Conservation (phyloP, 257 asterid species). For the Solanum habrochaites region DNA sequence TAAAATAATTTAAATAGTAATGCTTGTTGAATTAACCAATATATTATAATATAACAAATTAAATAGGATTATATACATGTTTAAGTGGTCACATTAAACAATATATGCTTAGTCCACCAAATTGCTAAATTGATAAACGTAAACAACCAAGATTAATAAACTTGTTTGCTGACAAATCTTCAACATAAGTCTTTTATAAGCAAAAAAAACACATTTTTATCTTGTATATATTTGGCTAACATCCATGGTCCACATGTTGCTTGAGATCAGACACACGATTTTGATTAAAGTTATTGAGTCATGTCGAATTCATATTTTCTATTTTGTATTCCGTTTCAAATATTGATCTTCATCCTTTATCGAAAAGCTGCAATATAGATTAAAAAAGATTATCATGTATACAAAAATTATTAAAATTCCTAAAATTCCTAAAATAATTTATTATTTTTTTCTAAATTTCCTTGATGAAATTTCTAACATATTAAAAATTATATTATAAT, state of each 20-base stretch:
- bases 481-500: not conserved
- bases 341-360: accelerated
- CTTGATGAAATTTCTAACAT: not conserved
- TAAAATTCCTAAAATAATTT: not conserved
- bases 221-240: not conserved
- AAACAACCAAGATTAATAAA: not conserved
- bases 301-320: not conserved
- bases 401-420: not conserved
- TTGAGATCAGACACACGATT: not conserved
- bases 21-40: not conserved
- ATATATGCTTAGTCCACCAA: not conserved
- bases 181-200: not conserved
- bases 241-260: not conserved
- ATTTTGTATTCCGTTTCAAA: not conserved
- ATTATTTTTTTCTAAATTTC: not conserved
- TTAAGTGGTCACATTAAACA: not conserved
- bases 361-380: accelerated
- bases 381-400: not conserved
- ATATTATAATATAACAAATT: not conserved
- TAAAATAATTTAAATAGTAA: no score
- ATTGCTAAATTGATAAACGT: not conserved
- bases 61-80: not conserved
- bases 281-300: not conserved
- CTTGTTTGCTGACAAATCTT: not conserved
- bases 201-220: not conserved